A percentile compares a stretch with the other conserved stretches of the same genome.
These are phyloP conservation scores for Euphorbia schlechtendalii DNA, from an alignment of 441 rosid species.

Conservation along the genomic window DNA sequence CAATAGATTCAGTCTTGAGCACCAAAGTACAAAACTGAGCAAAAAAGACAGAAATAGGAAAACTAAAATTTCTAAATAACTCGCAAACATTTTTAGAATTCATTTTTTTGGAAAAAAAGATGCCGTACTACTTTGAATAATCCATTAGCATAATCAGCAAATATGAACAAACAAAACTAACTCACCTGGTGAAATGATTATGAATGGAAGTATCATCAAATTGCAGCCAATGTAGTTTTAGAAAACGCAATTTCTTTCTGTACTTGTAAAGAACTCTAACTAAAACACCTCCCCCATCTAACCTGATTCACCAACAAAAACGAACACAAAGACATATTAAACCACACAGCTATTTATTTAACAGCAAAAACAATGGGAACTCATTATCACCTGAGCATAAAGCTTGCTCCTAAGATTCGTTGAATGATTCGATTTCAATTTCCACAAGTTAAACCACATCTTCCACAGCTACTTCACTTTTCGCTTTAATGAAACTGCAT, in stretches of 20 bases:
- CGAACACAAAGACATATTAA: constrained; percentile 1
- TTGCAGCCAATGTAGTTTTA: constrained; percentile 85
- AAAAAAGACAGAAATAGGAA: not conserved
- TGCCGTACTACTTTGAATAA: not conserved
- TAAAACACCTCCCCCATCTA: constrained; percentile 89
- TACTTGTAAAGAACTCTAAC: constrained; percentile 74
- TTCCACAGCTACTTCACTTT: too few species aligned
- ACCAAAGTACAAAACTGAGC: not conserved
- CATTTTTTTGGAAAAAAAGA: not conserved
- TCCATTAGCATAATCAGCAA: not conserved
- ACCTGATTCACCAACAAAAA: constrained; percentile 41
- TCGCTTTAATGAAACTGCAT: too few species aligned
- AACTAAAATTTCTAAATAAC: not conserved
- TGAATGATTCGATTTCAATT: constrained; percentile 54
- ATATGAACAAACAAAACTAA: too few species aligned
- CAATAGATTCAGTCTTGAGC: not conserved
- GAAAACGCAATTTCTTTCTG: constrained; percentile 55
- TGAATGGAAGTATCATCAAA: constrained; percentile 64
- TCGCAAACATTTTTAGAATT: too few species aligned
- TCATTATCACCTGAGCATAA: constrained; percentile 62
- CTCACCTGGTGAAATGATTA: too few species aligned
- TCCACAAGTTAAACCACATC: constrained; percentile 67
- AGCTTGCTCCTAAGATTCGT: constrained; percentile 62
- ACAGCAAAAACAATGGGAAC: constrained; percentile 15
- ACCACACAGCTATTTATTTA: constrained; percentile 14